Base-by-base conservation (phyloP, 2,329 filamentous ascomycete species). In the Fusarium miscanthi region DNA sequence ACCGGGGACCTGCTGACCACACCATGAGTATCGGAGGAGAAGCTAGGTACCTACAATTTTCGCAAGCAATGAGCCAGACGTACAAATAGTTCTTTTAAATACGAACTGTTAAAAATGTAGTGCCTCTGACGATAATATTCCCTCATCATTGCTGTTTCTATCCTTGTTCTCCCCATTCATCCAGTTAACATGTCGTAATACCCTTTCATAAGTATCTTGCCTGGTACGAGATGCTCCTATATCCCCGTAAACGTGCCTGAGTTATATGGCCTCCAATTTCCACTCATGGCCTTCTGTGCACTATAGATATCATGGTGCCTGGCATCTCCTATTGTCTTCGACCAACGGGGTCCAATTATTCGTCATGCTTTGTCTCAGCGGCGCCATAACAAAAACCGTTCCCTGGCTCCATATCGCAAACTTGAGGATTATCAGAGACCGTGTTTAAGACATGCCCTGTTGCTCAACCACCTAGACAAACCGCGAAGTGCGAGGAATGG, bases 391-490 rank as follows among this genome's bases (percentile, higher is more conserved):
- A 41, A 33, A 37, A 27, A 37, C n/a, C 33, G 30, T 42, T 60
- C 11, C 25, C 21, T 40, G 63, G 35, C 23, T 48, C 40, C 16
- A 12, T 23, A 37, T 16, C 35, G n/a, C 13, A 12, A 33, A 31
- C n/a, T 30, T 43, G 17, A 33, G 19, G 25, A 8, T 27, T 38
- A 27, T 13, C 31, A 58, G 33, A 56, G 51, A 38, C 31, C 33
- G 33, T 46, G 23, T 63, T 35, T 25, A 19, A 35, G 45, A 37
- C 49, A 52, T 57, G 25, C 14, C 21, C 16, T 33, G 9, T 46
- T 48, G 16, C 45, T 63, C 19, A 51, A 51, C 49, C 63, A 56
- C 38, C 19, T 33, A 63, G 54, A 40, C n/a, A 61, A 43, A 38
- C 6, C 35, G 31, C 10, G 14, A 40, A 35, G 59, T 38, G 13